Percentiles rank a stretch among this genome's conserved stretches.
phyloP scores from a whole-genome alignment of 2,329 filamentous ascomycete genomes.

The Cryphonectria japonica region DNA sequence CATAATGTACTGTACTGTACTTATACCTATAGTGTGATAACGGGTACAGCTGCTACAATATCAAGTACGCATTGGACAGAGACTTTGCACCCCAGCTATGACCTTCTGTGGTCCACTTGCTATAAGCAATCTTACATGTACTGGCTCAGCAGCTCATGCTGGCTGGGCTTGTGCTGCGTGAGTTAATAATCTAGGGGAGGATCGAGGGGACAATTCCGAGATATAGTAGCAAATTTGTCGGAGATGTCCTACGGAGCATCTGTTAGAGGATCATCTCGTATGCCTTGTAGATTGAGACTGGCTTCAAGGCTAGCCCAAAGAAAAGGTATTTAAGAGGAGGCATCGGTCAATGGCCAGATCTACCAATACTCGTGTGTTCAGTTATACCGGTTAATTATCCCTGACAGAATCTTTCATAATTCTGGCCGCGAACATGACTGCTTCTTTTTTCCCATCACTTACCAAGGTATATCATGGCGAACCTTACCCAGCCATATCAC shows the following conservation, averaged over 20 bases:
- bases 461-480: slow-evolving; percentile 14
- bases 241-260: slow-evolving; percentile 9
- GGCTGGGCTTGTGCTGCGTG: too few relatives aligned
- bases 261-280: too few relatives aligned
- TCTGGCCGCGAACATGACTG: slow-evolving; percentile 9
- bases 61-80: not conserved
- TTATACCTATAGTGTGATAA: not conserved
- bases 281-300: slow-evolving; percentile 4
- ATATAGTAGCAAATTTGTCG: slow-evolving; percentile 2
- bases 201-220: slow-evolving; percentile 7
- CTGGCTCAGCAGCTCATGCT: not conserved
- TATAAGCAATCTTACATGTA: not conserved
- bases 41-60: not conserved
- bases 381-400: not conserved
- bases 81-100: not conserved
- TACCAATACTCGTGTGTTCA: not conserved
- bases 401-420: not conserved
- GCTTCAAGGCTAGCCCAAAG: slow-evolving; percentile 7
- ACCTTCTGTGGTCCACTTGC: not conserved
- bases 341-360: slow-evolving; percentile 8
- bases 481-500: slow-evolving; percentile 7
- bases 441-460: slow-evolving; percentile 13
- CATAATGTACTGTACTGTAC: too few relatives aligned
- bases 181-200: slow-evolving; percentile 6
- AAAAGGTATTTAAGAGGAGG: slow-evolving; percentile 3